phyloP scores from a whole-genome alignment of 2,329 filamentous ascomycete genomes.

The Xylariaceae sp. region DNA sequence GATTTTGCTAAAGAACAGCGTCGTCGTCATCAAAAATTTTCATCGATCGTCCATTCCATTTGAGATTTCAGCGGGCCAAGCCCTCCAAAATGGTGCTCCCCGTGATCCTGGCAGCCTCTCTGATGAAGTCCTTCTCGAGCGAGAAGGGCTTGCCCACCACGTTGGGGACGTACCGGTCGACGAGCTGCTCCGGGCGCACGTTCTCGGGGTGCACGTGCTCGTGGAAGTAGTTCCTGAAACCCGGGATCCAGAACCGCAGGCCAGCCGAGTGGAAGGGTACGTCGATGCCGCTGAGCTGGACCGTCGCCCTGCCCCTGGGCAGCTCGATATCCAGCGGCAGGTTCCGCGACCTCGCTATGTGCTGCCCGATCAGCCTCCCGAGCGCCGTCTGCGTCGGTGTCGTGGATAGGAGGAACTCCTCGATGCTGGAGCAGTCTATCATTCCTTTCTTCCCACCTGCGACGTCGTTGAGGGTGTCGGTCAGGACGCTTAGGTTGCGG shows the following conservation, averaged over 20 bases:
- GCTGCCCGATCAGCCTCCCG: slow-evolving; percentile 3
- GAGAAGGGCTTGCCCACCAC: slow-evolving; percentile 12
- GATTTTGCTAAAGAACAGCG: too few relatives aligned
- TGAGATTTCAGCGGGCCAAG: slow-evolving; percentile 22
- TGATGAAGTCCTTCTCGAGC: slow-evolving; percentile 6
- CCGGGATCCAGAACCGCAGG: slow-evolving; percentile 13
- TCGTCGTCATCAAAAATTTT: too few relatives aligned
- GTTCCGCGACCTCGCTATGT: slow-evolving; percentile 5
- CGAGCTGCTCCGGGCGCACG: slow-evolving; percentile 9
- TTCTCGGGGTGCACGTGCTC: slow-evolving; percentile 9
- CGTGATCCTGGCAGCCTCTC: slow-evolving; percentile 13
- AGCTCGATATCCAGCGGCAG: slow-evolving; percentile 12
- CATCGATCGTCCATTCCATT: too few relatives aligned
- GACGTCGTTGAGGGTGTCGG: slow-evolving; percentile 7
- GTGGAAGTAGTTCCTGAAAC: slow-evolving; percentile 10
- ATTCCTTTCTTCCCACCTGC: slow-evolving; percentile 4
- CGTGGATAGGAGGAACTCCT: slow-evolving; percentile 5
- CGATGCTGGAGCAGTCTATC: too few relatives aligned
- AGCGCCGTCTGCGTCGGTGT: slow-evolving; percentile 1
- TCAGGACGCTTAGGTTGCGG: slow-evolving; percentile 13
- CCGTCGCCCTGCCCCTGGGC: slow-evolving; percentile 11
- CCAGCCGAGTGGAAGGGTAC: slow-evolving; percentile 14
- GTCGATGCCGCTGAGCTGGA: slow-evolving; percentile 12
- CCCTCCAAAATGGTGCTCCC: slow-evolving; percentile 21
- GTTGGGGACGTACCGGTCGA: slow-evolving; percentile 9